A percentile compares a stretch with the other conserved stretches of the same genome.
Conservation (phyloP, 2,329 filamentous ascomycete species). For the Epichloe bromicola region DNA sequence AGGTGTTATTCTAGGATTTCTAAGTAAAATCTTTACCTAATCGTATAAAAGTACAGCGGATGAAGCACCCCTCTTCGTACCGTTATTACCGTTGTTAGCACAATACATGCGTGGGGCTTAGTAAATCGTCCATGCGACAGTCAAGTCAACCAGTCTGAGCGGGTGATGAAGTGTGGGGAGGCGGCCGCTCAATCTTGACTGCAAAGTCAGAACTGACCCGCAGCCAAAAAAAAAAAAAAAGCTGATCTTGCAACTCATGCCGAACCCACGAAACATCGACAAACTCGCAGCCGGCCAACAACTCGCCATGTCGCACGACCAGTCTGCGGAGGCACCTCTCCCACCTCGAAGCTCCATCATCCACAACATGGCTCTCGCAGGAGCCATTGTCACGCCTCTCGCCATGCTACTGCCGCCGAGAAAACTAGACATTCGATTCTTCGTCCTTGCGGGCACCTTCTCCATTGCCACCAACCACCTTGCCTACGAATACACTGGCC, state of each 20-base stretch:
- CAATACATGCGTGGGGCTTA: too few species aligned
- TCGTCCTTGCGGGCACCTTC: slow-evolving; percentile 35
- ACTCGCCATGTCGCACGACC: slow-evolving; percentile 17
- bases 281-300: not conserved
- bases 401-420: slow-evolving; percentile 39
- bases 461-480: slow-evolving; percentile 43
- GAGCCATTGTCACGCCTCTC: slow-evolving; percentile 33
- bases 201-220: too few species aligned
- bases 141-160: too few species aligned
- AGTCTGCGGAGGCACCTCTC: slow-evolving; percentile 13
- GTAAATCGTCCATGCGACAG: too few species aligned
- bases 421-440: slow-evolving; percentile 35
- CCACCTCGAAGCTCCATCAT: slow-evolving; percentile 24
- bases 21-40: too few species aligned
- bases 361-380: slow-evolving; percentile 35
- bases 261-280: not conserved
- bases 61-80: too few species aligned
- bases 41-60: too few species aligned
- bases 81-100: too few species aligned
- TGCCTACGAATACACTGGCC: slow-evolving; percentile 42
- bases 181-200: too few species aligned
- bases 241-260: not conserved
- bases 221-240: not conserved
- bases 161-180: too few species aligned
- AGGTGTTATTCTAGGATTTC: too few species aligned